phyloP scores from a whole-genome alignment of 352 stramenopile species.

The Pythium rishiriense region DNA sequence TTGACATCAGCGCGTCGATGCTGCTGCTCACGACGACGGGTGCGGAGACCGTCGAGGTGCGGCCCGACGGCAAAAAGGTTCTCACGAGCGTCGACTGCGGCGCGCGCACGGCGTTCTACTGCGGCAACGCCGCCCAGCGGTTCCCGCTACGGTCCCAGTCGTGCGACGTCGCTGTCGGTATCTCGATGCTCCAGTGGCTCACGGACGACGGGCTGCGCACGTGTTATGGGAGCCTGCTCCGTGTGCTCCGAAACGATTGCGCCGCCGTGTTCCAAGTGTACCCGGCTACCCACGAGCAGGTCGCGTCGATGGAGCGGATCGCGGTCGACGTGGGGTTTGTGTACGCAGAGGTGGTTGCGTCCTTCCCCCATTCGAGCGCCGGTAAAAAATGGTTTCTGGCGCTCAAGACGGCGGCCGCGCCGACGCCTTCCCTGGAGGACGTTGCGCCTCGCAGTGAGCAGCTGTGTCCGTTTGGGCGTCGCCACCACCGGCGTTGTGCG shows the following conservation, averaged over 20 bases:
- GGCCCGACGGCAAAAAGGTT: constrained; percentile 22
- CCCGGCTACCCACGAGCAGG: constrained; percentile 45
- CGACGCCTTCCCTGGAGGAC: not conserved
- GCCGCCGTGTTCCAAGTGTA: constrained; percentile 76
- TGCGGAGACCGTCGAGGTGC: constrained; percentile 1
- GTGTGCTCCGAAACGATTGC: constrained; percentile 28
- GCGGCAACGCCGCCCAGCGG: constrained; percentile 63
- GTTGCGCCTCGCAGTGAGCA: not conserved
- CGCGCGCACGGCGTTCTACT: constrained; percentile 41
- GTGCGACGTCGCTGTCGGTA: constrained; percentile 60
- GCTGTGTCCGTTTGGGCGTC: constrained; percentile 61
- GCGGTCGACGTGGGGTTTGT: constrained; percentile 48
- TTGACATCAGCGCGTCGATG: constrained; percentile 81
- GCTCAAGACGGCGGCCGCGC: constrained; percentile 15
- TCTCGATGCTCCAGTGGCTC: constrained; percentile 87
- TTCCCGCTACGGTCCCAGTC: constrained; percentile 48
- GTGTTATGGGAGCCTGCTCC: constrained; percentile 59
- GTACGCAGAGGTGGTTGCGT: constrained; percentile 59
- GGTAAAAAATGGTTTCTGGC: constrained; percentile 80
- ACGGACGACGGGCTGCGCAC: constrained; percentile 49
- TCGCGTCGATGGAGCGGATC: constrained; percentile 58
- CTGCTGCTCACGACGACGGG: constrained; percentile 37
- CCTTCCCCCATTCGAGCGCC: constrained; percentile 63
- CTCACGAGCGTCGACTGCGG: constrained; percentile 20
- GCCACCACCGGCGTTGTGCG: constrained; percentile 55